These are phyloP conservation scores for Solanum okadae DNA, from an alignment of 257 asterid genomes.

Conservation along the genomic window DNA sequence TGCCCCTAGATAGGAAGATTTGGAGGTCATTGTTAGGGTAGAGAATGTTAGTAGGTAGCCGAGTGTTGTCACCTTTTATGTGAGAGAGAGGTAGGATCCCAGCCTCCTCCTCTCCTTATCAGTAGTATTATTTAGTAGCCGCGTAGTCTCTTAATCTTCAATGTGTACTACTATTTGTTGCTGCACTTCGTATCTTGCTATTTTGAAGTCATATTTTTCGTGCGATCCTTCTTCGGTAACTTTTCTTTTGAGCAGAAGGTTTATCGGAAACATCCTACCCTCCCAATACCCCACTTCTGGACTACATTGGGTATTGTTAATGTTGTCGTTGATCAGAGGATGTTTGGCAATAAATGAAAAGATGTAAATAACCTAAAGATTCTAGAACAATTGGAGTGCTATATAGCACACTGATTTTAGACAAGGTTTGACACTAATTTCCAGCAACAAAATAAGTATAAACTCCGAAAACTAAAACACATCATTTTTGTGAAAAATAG, in stretches of 20 bases:
- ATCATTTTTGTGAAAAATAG: background rate
- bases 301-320: background rate
- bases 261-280: background rate
- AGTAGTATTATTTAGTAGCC: background rate
- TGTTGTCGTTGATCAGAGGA: background rate
- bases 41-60: background rate
- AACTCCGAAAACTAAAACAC: background rate
- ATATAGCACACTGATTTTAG: background rate
- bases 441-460: background rate
- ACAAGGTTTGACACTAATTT: background rate
- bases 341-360: background rate
- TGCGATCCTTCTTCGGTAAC: background rate
- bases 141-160: background rate
- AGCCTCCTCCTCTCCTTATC: background rate
- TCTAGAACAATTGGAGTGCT: background rate
- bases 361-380: background rate
- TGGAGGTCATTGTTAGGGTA: background rate
- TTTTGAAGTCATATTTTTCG: background rate
- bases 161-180: background rate
- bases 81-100: background rate
- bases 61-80: background rate
- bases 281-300: background rate
- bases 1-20: background rate
- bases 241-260: background rate
- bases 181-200: background rate